These are phyloP conservation scores for Batkoa obscura DNA, from an alignment of 371 early-diverging fungal genomes.

Conservation along the genomic window DNA sequence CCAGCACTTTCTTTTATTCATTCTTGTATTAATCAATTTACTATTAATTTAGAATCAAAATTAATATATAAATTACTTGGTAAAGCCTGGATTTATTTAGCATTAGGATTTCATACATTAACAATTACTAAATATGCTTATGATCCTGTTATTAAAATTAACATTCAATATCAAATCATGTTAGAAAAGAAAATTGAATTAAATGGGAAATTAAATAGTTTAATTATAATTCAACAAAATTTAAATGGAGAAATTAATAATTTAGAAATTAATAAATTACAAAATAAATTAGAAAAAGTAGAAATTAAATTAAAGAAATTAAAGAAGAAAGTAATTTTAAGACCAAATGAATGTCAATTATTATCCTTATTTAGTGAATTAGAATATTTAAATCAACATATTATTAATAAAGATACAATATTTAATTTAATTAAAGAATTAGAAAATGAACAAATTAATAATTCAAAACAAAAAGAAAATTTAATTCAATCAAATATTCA, in stretches of 20 bases:
- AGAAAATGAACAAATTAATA: constrained; percentile 13
- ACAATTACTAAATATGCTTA: constrained; percentile 58
- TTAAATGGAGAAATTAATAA: constrained; percentile 38
- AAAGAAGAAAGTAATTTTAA: constrained; percentile 23
- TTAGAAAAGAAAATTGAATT: constrained; percentile 20
- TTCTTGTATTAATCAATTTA: no score
- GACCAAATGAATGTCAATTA: constrained; percentile 49
- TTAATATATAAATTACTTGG: constrained; percentile 16
- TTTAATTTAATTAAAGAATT: constrained; percentile 21
- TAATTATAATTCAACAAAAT: constrained; percentile 28
- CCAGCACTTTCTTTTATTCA: no score
- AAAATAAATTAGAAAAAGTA: constrained; percentile 11
- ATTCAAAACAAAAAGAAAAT: constrained; percentile 28
- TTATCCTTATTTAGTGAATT: constrained; percentile 56
- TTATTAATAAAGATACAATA: constrained; percentile 29
- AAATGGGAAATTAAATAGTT: constrained; percentile 24
- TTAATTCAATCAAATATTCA: constrained; percentile 50
- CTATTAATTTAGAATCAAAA: no score
- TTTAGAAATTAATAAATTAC: constrained; percentile 17
- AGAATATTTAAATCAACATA: constrained; percentile 37
- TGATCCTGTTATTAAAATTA: constrained; percentile 54
- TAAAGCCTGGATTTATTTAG: constrained; percentile 29
- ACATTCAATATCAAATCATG: constrained; percentile 33
- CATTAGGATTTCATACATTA: constrained; percentile 32
- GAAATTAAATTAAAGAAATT: background rate